Conservation (phyloP, 345 rosid genomes). For the Anastatica hierochuntica region DNA sequence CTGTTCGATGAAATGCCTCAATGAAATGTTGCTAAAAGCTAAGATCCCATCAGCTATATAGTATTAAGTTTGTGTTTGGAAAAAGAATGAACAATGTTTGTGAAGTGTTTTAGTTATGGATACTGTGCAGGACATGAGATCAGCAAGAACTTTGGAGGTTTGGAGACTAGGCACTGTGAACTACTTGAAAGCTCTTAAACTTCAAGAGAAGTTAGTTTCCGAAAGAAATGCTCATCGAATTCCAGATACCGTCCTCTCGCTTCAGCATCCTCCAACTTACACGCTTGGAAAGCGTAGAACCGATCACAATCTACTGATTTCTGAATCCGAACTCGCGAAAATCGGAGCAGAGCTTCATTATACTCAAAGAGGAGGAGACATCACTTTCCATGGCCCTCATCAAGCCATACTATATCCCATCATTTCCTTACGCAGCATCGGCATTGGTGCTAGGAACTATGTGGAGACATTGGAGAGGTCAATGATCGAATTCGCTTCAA, state of each 20-base stretch:
- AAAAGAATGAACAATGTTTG: no score
- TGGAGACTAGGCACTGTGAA: slow-evolving; percentile 66
- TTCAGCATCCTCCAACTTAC: slow-evolving; percentile 85
- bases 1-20: slow-evolving; percentile 28
- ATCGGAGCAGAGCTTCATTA: slow-evolving; percentile 82
- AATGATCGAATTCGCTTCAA: slow-evolving; percentile 65
- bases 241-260: slow-evolving; percentile 56
- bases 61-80: no score
- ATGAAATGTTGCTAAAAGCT: no score
- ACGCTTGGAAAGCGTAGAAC: slow-evolving; percentile 71
- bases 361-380: slow-evolving; percentile 88
- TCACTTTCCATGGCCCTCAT: slow-evolving; percentile 83
- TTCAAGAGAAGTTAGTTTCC: slow-evolving; percentile 58
- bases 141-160: slow-evolving; percentile 44
- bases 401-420: slow-evolving; percentile 80
- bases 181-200: slow-evolving; percentile 68
- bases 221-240: slow-evolving; percentile 46
- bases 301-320: slow-evolving; percentile 63
- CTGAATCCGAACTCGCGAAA: slow-evolving; percentile 47
- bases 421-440: slow-evolving; percentile 54
- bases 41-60: no score
- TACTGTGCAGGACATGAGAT: slow-evolving; percentile 47
- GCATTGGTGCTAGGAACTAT: slow-evolving; percentile 66
- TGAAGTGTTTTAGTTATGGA: background rate
- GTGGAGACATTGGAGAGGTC: slow-evolving; percentile 69